A percentile compares a stretch with the other conserved stretches of the same genome.
Conservation (phyloP, 129 eudicot genomes). For the Chrysanthemum seticuspe region DNA sequence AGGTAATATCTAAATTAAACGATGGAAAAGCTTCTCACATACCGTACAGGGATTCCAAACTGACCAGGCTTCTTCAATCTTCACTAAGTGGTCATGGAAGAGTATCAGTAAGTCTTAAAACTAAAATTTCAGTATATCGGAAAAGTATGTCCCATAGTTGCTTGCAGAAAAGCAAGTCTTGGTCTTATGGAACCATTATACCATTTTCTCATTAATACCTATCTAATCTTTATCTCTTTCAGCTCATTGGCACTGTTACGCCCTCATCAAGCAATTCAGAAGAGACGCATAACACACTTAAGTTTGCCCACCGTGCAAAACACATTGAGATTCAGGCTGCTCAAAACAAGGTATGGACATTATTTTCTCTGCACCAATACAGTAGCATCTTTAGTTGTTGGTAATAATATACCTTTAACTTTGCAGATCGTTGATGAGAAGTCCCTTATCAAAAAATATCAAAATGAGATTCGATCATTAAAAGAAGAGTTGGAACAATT, state of each 20-base stretch:
- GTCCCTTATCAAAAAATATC: no score
- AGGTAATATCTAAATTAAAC: slow-evolving; percentile 90
- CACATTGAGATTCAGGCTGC: slow-evolving; percentile 95
- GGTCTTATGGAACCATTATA: slow-evolving; percentile 8
- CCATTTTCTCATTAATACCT: slow-evolving; percentile 9
- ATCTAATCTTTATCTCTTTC: slow-evolving; percentile 11
- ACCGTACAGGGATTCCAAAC: slow-evolving; percentile 89
- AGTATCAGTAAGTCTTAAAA: slow-evolving; percentile 73
- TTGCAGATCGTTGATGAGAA: background rate
- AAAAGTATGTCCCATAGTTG: background rate
- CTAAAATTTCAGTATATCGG: background rate
- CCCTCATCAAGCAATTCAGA: slow-evolving; percentile 95
- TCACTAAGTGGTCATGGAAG: slow-evolving; percentile 96
- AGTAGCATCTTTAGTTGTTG: slow-evolving; percentile 12
- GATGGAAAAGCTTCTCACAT: slow-evolving; percentile 81
- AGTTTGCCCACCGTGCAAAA: slow-evolving; percentile 97
- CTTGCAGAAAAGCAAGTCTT: slow-evolving; percentile 11
- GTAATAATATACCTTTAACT: slow-evolving; percentile 7
- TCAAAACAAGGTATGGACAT: slow-evolving; percentile 73
- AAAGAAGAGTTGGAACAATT: slow-evolving; percentile 33
- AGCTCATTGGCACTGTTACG: slow-evolving; percentile 91
- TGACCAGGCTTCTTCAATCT: slow-evolving; percentile 90
- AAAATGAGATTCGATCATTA: no score
- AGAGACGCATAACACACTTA: slow-evolving; percentile 93
- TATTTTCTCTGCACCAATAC: slow-evolving; percentile 14